These are phyloP conservation scores for Oemleria cerasiformis DNA, from an alignment of 306 rosid species.

Conservation along the genomic window DNA sequence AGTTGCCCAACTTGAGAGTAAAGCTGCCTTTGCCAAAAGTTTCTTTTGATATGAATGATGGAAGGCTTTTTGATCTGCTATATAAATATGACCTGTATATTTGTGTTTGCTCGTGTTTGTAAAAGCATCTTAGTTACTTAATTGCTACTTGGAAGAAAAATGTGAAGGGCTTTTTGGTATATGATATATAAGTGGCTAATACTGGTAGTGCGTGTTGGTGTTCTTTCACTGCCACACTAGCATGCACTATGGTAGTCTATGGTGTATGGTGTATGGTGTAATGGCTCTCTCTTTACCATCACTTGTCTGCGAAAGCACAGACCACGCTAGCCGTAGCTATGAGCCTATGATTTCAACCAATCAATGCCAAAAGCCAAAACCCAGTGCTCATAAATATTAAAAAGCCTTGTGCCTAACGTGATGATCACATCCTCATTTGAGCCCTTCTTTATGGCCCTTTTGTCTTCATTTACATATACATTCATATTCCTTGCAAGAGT, in stretches of 20 bases:
- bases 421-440: too few species aligned
- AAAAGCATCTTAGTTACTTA: neutral
- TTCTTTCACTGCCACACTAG: constrained; percentile 26
- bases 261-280: too few species aligned
- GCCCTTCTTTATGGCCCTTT: too few species aligned
- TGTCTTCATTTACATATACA: too few species aligned
- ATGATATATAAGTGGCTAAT: neutral
- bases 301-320: constrained; percentile 61
- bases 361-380: constrained; percentile 13
- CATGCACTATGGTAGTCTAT: neutral
- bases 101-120: too few species aligned
- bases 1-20: neutral
- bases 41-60: neutral
- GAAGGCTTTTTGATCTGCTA: too few species aligned
- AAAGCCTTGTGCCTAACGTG: neutral
- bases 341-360: constrained; percentile 45
- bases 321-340: constrained; percentile 34
- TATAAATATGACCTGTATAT: too few species aligned
- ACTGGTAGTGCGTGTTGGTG: constrained; percentile 22
- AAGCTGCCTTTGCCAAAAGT: neutral
- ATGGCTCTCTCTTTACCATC: constrained; percentile 26
- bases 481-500: neutral
- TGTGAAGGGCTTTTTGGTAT: neutral
- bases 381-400: too few species aligned
- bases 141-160: neutral